These are phyloP conservation scores for Paracoccidioides lutzii DNA, from an alignment of 2,329 filamentous ascomycete species.

Conservation along the genomic window DNA sequence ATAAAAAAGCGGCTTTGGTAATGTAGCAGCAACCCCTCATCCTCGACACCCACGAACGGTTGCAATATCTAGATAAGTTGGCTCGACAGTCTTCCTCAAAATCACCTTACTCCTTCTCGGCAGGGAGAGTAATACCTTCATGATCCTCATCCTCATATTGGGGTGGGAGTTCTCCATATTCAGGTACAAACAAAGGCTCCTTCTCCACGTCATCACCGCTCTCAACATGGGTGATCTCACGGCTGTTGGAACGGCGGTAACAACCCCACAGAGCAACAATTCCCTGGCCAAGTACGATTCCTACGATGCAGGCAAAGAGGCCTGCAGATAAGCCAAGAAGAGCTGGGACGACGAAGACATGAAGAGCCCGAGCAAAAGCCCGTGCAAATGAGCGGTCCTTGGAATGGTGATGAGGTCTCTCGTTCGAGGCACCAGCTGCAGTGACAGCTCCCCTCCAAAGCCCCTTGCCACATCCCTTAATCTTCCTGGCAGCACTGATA, in stretches of 20 bases:
- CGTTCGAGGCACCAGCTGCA: background rate
- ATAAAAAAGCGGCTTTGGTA: too few relatives aligned
- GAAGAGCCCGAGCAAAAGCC: slow-evolving; percentile 29
- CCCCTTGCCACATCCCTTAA: slow-evolving; percentile 23
- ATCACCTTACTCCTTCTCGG: slow-evolving; percentile 22
- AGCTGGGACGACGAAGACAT: slow-evolving; percentile 34
- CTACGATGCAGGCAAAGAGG: slow-evolving; percentile 32
- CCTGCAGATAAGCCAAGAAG: slow-evolving; percentile 35
- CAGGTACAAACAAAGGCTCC: slow-evolving; percentile 23
- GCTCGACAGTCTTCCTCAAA: background rate
- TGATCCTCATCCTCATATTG: slow-evolving; percentile 25
- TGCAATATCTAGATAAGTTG: background rate
- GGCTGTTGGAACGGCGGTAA: slow-evolving; percentile 22
- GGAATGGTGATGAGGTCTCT: slow-evolving; percentile 8
- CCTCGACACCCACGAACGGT: too few relatives aligned
- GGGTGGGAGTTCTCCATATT: slow-evolving; percentile 21
- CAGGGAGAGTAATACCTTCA: slow-evolving; percentile 13
- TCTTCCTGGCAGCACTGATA: slow-evolving; percentile 18
- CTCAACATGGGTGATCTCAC: slow-evolving; percentile 20
- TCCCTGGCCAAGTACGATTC: slow-evolving; percentile 36
- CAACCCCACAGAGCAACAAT: slow-evolving; percentile 35
- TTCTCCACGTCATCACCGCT: slow-evolving; percentile 31
- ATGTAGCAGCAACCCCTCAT: background rate
- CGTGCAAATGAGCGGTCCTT: slow-evolving; percentile 25
- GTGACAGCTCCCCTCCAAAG: background rate